A percentile compares a stretch with the other conserved stretches of the same genome.
Evolutionary conservation across 495 filamentous ascomycete species (phyloP).

Genomic region (Gamarada debralockiae): DNA sequence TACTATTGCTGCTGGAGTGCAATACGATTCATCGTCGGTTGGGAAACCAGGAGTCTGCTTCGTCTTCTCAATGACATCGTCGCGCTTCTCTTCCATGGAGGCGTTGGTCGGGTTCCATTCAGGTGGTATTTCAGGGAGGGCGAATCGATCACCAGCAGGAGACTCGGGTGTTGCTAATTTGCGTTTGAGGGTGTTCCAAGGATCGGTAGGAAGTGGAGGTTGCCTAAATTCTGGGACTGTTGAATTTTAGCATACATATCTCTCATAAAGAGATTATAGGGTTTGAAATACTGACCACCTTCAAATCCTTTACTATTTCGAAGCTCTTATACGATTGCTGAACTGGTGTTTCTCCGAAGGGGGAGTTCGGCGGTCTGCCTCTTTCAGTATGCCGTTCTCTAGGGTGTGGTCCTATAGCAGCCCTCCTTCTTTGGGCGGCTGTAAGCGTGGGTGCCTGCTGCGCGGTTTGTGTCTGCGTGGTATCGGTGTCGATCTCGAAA

Average conservation of each 20-base stretch:
- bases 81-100: not conserved
- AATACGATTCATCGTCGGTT: conserved; percentile 1
- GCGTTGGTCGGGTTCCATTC: conserved; percentile 6
- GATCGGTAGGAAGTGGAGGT: not conserved
- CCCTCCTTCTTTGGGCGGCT: not conserved
- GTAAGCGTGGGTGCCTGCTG: not conserved
- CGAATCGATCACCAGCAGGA: not conserved
- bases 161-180: not conserved
- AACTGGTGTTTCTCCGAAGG: conserved; percentile 24
- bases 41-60: not conserved
- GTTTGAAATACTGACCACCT: conserved; percentile 14
- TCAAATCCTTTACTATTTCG: conserved; percentile 19
- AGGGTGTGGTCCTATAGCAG: not conserved
- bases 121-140: conserved; percentile 5
- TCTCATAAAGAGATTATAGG: not conserved
- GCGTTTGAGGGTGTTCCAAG: not conserved
- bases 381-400: not conserved
- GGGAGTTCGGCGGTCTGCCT: conserved; percentile 8
- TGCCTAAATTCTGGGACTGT: conserved; percentile 19
- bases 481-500: conserved; percentile 6
- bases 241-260: not conserved
- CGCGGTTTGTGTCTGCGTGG: not conserved
- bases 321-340: conserved; percentile 17
- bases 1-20: conserved; percentile 5
- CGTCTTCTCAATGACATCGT: not conserved